Evolutionary conservation across 768 basidiomycete genomes (phyloP), one percentile per base, ranked within the genome.

Genomic region (Tulasnella sp.): DNA sequence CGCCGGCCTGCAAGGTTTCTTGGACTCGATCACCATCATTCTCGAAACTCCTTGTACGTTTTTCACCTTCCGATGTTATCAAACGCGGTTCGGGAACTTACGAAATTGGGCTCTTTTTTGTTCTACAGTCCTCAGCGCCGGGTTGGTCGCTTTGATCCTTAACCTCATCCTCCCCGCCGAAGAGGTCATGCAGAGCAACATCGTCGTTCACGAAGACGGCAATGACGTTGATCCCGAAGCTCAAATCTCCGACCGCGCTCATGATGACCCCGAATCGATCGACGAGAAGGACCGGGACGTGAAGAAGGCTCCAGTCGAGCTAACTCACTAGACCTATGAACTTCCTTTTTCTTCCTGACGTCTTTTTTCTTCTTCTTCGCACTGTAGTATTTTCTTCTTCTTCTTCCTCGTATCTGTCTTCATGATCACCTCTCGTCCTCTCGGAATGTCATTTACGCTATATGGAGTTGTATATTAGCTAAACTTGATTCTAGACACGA

Each of bases 21-120:
- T 96, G 80, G 87, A 91, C 83, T 92, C 92, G 6, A 93, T 95
- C 80, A 92, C 92, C 42, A 95, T 96, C 82, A 86, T 95, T 48
- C 85, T 95, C 78, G 91, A 90, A 80, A 95, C 94, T 1, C 94
- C 94, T 48, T 95, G 94, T 94, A 84, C 87, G 92, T 85, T 9
- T 84, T 68, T 36, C 21, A 42, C 42, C n/a, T n/a, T n/a, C 39
- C 62, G 0, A 0, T 48, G 27, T 38, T 21, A 19, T 34, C 56
- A 7, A 56, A 44, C 16, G 42, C 42, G 42, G 14, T 44, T 10
- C 46, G 9, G 14, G 40, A 18, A 74, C 75, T 68, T 40, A 77
- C 36, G 10, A 58, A 78, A 24, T 21, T 36, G 75, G 36, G 21
- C n/a, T n/a, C n/a, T n/a, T n/a, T 74, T 27, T 73, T 71, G 8